phyloP scores from a whole-genome alignment of 257 asterid genomes.

The Solanum okadae region DNA sequence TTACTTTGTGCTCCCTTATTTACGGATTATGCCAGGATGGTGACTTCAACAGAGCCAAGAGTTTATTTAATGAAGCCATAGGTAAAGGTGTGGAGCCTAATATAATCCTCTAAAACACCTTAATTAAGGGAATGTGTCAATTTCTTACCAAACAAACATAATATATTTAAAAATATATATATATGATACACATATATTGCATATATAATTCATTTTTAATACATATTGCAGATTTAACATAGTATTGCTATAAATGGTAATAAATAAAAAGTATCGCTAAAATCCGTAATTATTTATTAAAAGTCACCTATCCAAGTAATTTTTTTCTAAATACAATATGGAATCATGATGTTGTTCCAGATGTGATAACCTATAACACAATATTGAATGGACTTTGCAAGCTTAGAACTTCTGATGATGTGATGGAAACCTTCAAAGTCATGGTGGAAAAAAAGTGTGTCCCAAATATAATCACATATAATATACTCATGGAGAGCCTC shows the following conservation, averaged over 20 bases:
- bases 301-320: too few species aligned
- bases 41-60: slow-evolving; percentile 57
- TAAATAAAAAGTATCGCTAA: too few species aligned
- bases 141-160: too few species aligned
- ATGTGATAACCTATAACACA: slow-evolving; percentile 73
- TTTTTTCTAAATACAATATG: slow-evolving; percentile 31
- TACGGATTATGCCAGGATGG: slow-evolving; percentile 67
- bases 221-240: too few species aligned
- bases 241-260: too few species aligned
- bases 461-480: slow-evolving; percentile 74
- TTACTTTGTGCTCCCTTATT: slow-evolving; percentile 70
- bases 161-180: too few species aligned
- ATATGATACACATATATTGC: too few species aligned
- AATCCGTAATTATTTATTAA: too few species aligned
- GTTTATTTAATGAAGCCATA: slow-evolving; percentile 40
- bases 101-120: slow-evolving; percentile 50
- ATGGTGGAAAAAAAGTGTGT: slow-evolving; percentile 69
- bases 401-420: slow-evolving; percentile 51
- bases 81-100: slow-evolving; percentile 44
- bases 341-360: slow-evolving; percentile 65
- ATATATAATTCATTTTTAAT: too few species aligned
- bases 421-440: slow-evolving; percentile 58
- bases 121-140: slow-evolving; percentile 53
- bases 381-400: slow-evolving; percentile 82
- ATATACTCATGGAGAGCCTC: slow-evolving; percentile 74